phyloP scores from a whole-genome alignment of 352 stramenopile genomes.

The Pythium scleroteichum region DNA sequence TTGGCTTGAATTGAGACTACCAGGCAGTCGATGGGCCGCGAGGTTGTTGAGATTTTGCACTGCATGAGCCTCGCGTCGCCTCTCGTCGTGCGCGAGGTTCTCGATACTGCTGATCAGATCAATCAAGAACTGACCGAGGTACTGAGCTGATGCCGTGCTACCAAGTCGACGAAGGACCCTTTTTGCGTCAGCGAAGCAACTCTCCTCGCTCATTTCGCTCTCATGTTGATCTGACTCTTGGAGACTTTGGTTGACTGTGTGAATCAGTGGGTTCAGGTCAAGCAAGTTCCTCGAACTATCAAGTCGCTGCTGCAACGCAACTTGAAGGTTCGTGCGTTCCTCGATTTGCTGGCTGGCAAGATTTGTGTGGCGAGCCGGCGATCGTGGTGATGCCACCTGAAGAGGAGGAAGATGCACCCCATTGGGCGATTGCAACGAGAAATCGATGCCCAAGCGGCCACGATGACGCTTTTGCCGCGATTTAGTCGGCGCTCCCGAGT shows the following conservation, averaged over 20 bases:
- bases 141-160: background rate
- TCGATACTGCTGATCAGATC: constrained; percentile 14
- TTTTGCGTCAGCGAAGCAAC: constrained; percentile 18
- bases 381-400: background rate
- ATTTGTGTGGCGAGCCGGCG: background rate
- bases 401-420: constrained; percentile 11
- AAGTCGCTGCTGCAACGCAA: constrained; percentile 15
- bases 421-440: constrained; percentile 2
- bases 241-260: background rate
- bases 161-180: background rate
- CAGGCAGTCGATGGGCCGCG: too few species aligned
- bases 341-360: constrained; percentile 10
- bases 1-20: too few species aligned
- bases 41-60: background rate
- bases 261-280: constrained; percentile 1
- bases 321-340: background rate
- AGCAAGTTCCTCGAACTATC: background rate
- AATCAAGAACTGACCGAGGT: constrained; percentile 15
- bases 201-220: background rate
- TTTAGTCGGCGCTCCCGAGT: background rate
- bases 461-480: constrained; percentile 1
- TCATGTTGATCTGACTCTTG: background rate
- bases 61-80: constrained; percentile 13
- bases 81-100: constrained; percentile 11
- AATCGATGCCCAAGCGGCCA: constrained; percentile 20